Evolutionary conservation across 1,139 yeast genomes (phyloP).

Genomic region (Pichia sp.): DNA sequence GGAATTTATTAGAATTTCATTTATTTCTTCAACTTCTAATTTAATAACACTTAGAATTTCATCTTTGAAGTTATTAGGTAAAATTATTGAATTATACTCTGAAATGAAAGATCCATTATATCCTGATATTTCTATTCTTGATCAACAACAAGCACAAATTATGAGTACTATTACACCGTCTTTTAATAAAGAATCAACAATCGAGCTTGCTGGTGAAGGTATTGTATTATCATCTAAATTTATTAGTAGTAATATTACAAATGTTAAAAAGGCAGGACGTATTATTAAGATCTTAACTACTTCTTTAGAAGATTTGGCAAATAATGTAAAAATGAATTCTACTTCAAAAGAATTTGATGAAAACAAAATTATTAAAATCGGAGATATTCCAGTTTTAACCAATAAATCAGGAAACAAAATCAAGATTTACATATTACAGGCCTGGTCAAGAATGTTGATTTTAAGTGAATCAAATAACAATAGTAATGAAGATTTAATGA

Average conservation of each 20-base stretch:
- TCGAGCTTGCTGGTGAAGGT: conserved; percentile 72
- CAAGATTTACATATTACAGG: conserved; percentile 65
- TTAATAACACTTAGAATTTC: conserved; percentile 53
- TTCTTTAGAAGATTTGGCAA: conserved; percentile 58
- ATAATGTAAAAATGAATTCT: conserved; percentile 15
- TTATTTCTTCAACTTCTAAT: conserved; percentile 74
- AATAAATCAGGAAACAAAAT: conserved; percentile 55
- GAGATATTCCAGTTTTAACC: conserved; percentile 36
- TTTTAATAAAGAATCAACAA: conserved; percentile 68
- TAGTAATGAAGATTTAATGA: conserved; percentile 27
- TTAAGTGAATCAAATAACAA: conserved; percentile 24
- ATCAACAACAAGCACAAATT: conserved; percentile 92
- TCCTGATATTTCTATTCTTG: conserved; percentile 66
- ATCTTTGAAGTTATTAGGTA: conserved; percentile 66
- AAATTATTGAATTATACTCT: conserved; percentile 43
- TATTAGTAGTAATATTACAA: conserved; percentile 49
- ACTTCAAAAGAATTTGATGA: conserved; percentile 18
- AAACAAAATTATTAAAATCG: conserved; percentile 30
- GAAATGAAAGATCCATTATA: conserved; percentile 65
- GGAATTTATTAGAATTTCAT: conserved; percentile 75
- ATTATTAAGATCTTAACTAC: conserved; percentile 61
- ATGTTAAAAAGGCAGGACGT: conserved; percentile 46
- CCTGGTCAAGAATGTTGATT: conserved; percentile 82
- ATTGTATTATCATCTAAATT: conserved; percentile 76
- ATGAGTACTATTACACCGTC: conserved; percentile 88